A percentile compares a stretch with the other conserved stretches of the same genome.
These are phyloP conservation scores for Mycena leptocephala DNA, from an alignment of 768 basidiomycete species.

Conservation along the genomic window DNA sequence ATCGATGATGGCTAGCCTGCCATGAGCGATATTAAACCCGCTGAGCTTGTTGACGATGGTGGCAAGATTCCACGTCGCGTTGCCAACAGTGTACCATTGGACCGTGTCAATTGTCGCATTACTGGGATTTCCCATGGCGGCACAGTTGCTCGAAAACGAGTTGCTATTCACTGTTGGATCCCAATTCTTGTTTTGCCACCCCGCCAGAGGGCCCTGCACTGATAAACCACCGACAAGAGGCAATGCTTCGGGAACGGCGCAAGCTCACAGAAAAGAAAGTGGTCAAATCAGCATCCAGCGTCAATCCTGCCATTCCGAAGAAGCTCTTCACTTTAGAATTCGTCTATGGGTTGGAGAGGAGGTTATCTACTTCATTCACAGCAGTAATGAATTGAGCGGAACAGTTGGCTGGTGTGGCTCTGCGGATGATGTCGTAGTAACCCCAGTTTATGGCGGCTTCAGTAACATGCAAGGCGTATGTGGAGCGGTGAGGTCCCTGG, in stretches of 20 bases:
- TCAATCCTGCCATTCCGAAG: slow-evolving; percentile 31
- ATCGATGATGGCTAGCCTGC: not conserved
- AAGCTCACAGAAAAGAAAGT: slow-evolving; percentile 26
- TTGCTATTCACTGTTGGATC: slow-evolving; percentile 79
- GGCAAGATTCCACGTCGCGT: slow-evolving; percentile 43
- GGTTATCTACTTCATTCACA: slow-evolving; percentile 72
- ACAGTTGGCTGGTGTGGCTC: slow-evolving; percentile 76
- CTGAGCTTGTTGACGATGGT: slow-evolving; percentile 25
- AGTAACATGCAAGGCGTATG: slow-evolving; percentile 92
- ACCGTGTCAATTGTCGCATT: slow-evolving; percentile 34
- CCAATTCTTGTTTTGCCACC: slow-evolving; percentile 93
- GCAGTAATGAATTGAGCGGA: slow-evolving; percentile 70
- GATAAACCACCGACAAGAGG: slow-evolving; percentile 16
- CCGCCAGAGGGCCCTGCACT: slow-evolving; percentile 69
- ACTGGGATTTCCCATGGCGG: slow-evolving; percentile 61
- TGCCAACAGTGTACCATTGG: slow-evolving; percentile 43
- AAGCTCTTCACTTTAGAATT: slow-evolving; percentile 50
- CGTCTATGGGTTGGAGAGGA: slow-evolving; percentile 68
- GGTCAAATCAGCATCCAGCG: slow-evolving; percentile 28
- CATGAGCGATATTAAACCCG: slow-evolving; percentile 16
- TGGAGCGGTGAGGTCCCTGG: slow-evolving; percentile 79
- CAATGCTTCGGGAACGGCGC: slow-evolving; percentile 13
- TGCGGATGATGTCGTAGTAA: slow-evolving; percentile 88
- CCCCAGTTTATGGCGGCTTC: slow-evolving; percentile 90
- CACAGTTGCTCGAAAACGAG: slow-evolving; percentile 79